A percentile compares a stretch with the other conserved stretches of the same genome.
Conservation (phyloP, 108 stramenopile species). For the Cylindrotheca closterium region DNA sequence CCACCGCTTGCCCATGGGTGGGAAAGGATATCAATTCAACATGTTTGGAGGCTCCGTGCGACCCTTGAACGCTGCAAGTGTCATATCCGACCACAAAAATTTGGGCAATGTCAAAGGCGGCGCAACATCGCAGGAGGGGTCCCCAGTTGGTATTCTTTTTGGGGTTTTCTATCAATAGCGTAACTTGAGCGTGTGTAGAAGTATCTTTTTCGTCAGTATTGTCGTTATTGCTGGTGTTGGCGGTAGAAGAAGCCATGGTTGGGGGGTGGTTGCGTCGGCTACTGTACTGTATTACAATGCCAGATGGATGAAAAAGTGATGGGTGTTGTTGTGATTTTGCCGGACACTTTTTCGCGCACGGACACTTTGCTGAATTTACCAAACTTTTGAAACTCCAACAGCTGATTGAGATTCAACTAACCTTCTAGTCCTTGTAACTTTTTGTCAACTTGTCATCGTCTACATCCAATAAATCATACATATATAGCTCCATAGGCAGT, state of each 20-base stretch:
- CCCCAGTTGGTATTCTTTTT: slow-evolving; percentile 75
- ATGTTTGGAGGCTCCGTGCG: slow-evolving; percentile 74
- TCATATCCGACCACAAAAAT: slow-evolving; percentile 72
- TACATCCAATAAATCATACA: background rate
- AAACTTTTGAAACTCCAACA: background rate
- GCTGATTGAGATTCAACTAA: background rate
- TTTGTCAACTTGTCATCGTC: too few species aligned
- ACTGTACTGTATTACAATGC: too few species aligned
- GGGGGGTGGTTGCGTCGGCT: too few species aligned
- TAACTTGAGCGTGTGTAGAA: slow-evolving; percentile 23
- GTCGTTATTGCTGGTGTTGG: slow-evolving; percentile 2
- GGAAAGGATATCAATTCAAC: slow-evolving; percentile 70
- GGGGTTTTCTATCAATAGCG: slow-evolving; percentile 76
- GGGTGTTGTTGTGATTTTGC: background rate
- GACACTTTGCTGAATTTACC: background rate
- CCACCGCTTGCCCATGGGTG: slow-evolving; percentile 46
- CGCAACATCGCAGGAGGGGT: slow-evolving; percentile 75
- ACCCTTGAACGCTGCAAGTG: slow-evolving; percentile 63
- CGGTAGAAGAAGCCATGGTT: background rate
- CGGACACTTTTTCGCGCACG: background rate
- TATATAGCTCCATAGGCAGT: background rate
- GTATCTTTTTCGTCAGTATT: background rate
- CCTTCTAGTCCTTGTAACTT: too few species aligned
- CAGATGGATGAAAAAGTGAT: background rate
- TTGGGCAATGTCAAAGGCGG: slow-evolving; percentile 67